phyloP scores from a whole-genome alignment of 176 grass and related monocot species.

The Thalia dealbata region DNA sequence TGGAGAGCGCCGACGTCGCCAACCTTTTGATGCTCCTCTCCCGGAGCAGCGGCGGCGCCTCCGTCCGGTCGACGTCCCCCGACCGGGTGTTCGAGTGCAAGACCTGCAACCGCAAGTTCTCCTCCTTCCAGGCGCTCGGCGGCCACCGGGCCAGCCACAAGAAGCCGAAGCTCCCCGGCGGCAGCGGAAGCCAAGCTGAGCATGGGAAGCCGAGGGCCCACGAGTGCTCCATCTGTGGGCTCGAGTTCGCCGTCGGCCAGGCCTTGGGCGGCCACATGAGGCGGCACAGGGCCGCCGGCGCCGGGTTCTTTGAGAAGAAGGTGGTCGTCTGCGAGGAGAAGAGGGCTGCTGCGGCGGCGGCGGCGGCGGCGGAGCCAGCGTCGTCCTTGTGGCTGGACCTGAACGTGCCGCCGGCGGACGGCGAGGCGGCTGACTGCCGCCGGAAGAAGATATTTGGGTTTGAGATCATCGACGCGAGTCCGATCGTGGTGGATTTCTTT shows the following conservation, averaged over 20 bases:
- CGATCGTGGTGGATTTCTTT: background rate
- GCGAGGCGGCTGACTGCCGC: background rate
- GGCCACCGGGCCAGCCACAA: slow-evolving; percentile 93
- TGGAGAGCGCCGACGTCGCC: slow-evolving; percentile 47
- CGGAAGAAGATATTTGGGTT: background rate
- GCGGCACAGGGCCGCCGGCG: slow-evolving; percentile 41
- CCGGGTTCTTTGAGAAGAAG: background rate
- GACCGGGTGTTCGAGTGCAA: slow-evolving; percentile 83
- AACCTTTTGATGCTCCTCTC: slow-evolving; percentile 60
- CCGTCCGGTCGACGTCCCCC: slow-evolving; percentile 6
- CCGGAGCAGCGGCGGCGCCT: slow-evolving; percentile 13
- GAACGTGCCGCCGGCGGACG: slow-evolving; percentile 7
- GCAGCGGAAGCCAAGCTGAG: slow-evolving; percentile 4
- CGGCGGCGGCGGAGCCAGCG: no score
- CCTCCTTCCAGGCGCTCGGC: slow-evolving; percentile 88
- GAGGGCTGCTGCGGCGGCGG: background rate
- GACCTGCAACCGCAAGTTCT: slow-evolving; percentile 74
- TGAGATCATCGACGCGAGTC: background rate
- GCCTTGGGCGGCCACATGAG: slow-evolving; percentile 96
- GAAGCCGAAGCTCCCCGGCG: slow-evolving; percentile 44
- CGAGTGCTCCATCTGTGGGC: slow-evolving; percentile 82
- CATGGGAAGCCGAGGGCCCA: slow-evolving; percentile 63
- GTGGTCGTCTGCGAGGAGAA: background rate
- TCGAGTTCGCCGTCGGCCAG: slow-evolving; percentile 89
- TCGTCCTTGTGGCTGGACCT: slow-evolving; percentile 7